A percentile compares a stretch with the other conserved stretches of the same genome.
phyloP scores from a whole-genome alignment of 2,329 filamentous ascomycete genomes.

The Aureobasidium sp. region DNA sequence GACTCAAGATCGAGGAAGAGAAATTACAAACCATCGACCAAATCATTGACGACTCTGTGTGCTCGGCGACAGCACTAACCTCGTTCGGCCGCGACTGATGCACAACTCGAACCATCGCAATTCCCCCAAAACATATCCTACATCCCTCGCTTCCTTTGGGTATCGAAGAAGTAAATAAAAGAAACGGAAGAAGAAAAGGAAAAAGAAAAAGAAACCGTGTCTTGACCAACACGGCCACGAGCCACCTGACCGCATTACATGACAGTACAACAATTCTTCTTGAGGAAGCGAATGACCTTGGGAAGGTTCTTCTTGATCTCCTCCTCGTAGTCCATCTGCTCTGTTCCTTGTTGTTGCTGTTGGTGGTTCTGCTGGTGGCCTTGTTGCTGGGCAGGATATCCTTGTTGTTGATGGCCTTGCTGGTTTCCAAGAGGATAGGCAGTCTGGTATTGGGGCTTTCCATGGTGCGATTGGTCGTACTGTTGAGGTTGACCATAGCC shows the following conservation, averaged over 20 bases:
- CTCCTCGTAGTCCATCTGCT: constrained; percentile 50
- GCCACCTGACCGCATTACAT: constrained; percentile 46
- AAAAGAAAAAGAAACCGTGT: neutral
- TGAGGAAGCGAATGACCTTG: constrained; percentile 54
- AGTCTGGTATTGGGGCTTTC: constrained; percentile 32
- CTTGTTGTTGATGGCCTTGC: constrained; percentile 31
- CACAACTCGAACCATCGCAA: neutral
- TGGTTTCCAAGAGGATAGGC: constrained; percentile 33
- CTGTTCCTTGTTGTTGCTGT: constrained; percentile 31
- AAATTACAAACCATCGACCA: neutral
- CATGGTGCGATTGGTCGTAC: constrained; percentile 39
- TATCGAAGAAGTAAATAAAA: neutral
- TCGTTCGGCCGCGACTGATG: neutral
- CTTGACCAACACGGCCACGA: neutral
- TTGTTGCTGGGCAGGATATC: constrained; percentile 36
- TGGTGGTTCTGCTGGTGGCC: constrained; percentile 38
- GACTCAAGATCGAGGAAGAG: neutral
- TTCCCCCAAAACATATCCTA: neutral
- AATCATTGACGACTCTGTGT: neutral
- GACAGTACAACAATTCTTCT: constrained; percentile 58
- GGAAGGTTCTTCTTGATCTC: constrained; percentile 53
- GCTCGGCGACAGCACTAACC: neutral
- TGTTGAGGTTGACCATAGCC: constrained; percentile 23
- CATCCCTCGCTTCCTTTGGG: neutral
- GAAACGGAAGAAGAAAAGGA: neutral